These are phyloP conservation scores for Strombidium stylifer DNA, from an alignment of 73 alveolate genomes.

Conservation along the genomic window DNA sequence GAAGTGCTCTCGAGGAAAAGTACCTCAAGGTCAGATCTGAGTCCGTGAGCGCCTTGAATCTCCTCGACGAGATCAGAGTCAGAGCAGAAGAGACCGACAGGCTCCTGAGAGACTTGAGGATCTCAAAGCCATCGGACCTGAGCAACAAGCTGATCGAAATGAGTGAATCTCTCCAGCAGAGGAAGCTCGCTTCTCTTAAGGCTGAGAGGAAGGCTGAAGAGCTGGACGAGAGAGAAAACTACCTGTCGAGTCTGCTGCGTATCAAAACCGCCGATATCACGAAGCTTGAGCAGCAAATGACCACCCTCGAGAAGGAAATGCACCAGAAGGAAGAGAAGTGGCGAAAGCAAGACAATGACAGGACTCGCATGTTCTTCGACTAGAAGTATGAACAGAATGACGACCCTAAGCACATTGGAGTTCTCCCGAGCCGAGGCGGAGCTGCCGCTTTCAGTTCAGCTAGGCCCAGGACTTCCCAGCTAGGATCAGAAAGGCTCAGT, in stretches of 20 bases:
- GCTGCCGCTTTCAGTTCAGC: background rate
- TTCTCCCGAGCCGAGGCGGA: background rate
- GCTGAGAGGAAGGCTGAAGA: constrained; percentile 52
- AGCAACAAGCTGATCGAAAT: constrained; percentile 44
- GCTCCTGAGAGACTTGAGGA: constrained; percentile 29
- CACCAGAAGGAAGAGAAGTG: constrained; percentile 53
- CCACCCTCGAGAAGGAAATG: constrained; percentile 39
- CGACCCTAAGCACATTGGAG: constrained; percentile 18
- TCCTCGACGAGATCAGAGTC: constrained; percentile 46
- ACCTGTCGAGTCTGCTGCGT: constrained; percentile 31
- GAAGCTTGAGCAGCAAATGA: constrained; percentile 45
- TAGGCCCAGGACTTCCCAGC: background rate
- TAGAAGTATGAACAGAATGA: constrained; percentile 29
- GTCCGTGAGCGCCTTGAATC: background rate
- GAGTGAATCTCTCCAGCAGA: constrained; percentile 32
- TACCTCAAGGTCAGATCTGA: constrained; percentile 44
- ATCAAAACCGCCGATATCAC: constrained; percentile 16
- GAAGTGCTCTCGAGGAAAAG: constrained; percentile 44
- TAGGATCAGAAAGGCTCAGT: background rate
- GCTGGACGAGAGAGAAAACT: constrained; percentile 30
- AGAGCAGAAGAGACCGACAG: constrained; percentile 38
- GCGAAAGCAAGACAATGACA: constrained; percentile 42
- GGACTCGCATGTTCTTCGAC: constrained; percentile 42
- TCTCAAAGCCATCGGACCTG: constrained; percentile 34
- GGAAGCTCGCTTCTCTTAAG: constrained; percentile 38